A percentile compares a stretch with the other conserved stretches of the same genome.
phyloP scores from a whole-genome alignment of 2,329 filamentous ascomycete genomes.

The Neofusicoccum kwambonambiense region DNA sequence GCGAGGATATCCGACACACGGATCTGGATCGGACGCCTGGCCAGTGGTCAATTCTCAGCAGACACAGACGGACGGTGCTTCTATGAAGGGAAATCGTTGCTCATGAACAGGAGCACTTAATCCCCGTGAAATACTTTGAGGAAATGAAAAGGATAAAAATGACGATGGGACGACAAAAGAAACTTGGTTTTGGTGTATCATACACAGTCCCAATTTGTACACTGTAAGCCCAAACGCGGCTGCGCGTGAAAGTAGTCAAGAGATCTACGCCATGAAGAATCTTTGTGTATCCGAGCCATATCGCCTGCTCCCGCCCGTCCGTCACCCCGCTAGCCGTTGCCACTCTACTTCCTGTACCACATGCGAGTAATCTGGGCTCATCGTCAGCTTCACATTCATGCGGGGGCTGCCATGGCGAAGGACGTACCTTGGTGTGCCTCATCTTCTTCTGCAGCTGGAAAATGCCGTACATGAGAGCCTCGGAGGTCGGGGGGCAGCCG shows the following conservation, averaged over 20 bases:
- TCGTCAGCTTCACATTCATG: neutral
- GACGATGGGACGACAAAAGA: slow-evolving; percentile 1
- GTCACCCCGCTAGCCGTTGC: neutral
- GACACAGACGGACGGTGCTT: no score
- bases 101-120: no score
- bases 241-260: neutral
- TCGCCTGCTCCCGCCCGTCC: neutral
- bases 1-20: no score
- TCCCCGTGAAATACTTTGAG: no score
- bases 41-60: no score
- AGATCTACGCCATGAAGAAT: slow-evolving; percentile 4
- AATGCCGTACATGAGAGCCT: slow-evolving; percentile 61
- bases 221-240: neutral
- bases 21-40: no score
- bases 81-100: no score
- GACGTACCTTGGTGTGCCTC: slow-evolving; percentile 49
- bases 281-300: slow-evolving; percentile 2
- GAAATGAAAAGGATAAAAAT: neutral
- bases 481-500: slow-evolving; percentile 62
- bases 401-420: neutral
- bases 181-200: slow-evolving; percentile 4
- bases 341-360: slow-evolving; percentile 55
- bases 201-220: slow-evolving; percentile 9
- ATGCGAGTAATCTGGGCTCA: slow-evolving; percentile 50
- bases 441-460: slow-evolving; percentile 81